Evolutionary conservation across 352 stramenopile species (phyloP).

Genomic region (Hyaloperonospora brassicae): DNA sequence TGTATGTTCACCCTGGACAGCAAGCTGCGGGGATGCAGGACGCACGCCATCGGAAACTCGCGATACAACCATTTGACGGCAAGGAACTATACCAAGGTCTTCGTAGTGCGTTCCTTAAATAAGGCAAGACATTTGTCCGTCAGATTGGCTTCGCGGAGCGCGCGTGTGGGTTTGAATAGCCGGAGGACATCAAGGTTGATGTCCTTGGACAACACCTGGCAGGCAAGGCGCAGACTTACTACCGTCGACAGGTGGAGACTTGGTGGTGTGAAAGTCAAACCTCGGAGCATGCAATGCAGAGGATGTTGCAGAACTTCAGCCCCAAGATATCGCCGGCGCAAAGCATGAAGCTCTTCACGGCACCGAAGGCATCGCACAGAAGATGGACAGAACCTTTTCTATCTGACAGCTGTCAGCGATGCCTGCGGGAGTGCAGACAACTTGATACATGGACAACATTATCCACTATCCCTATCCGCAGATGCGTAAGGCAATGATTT

Average conservation of each 20-base stretch:
- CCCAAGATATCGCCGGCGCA: too few species aligned
- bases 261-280: conserved; percentile 1
- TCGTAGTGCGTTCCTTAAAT: neutral
- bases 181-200: conserved; percentile 1
- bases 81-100: neutral
- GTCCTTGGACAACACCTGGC: neutral
- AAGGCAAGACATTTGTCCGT: neutral
- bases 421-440: neutral
- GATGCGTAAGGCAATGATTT: too few species aligned
- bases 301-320: too few species aligned
- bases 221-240: neutral
- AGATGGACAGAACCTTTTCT: neutral
- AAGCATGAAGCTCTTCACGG: too few species aligned
- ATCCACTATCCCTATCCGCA: neutral
- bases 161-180: neutral
- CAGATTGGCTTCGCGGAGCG: neutral
- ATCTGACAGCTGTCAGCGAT: neutral
- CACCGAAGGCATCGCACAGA: too few species aligned
- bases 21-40: neutral
- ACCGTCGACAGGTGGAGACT: conserved; percentile 1
- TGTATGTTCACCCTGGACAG: neutral
- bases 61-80: too few species aligned
- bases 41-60: neutral
- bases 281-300: neutral
- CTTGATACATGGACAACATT: neutral